Evolutionary conservation across 2,329 filamentous ascomycete species (phyloP).

Genomic region (Fusarium kyushuense): DNA sequence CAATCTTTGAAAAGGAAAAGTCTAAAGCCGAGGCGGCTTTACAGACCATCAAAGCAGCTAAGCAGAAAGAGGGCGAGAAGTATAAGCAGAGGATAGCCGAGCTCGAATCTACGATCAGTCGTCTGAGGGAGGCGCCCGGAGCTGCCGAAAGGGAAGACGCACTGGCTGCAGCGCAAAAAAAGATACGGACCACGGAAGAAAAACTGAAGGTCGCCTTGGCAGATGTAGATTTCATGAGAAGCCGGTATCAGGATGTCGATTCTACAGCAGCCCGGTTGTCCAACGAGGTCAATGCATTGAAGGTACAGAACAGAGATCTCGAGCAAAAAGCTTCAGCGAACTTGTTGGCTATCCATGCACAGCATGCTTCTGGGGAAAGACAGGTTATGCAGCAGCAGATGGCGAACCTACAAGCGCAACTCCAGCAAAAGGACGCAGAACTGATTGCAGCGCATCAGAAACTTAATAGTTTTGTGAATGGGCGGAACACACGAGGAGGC

Average conservation of each 20-base stretch:
- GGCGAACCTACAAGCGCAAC: conserved; percentile 55
- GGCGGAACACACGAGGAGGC: conserved; percentile 66
- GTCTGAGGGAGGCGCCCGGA: conserved; percentile 46
- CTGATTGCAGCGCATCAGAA: conserved; percentile 62
- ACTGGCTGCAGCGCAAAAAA: conserved; percentile 54
- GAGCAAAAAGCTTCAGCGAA: conserved; percentile 59
- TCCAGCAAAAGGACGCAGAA: conserved; percentile 65
- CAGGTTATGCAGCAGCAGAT: conserved; percentile 55
- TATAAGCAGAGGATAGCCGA: conserved; percentile 54
- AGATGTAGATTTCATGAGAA: conserved; percentile 68
- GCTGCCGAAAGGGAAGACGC: conserved; percentile 46
- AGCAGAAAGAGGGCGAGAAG: conserved; percentile 54
- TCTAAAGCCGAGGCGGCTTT: conserved; percentile 54
- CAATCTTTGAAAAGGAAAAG: conserved; percentile 60
- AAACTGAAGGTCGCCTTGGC: conserved; percentile 57
- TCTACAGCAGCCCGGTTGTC: conserved; percentile 59
- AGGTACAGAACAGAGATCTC: conserved; percentile 56
- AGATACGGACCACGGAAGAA: conserved; percentile 57
- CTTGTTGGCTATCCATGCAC: conserved; percentile 60
- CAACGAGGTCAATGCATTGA: conserved; percentile 61
- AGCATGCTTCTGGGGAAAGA: conserved; percentile 56
- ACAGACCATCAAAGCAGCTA: conserved; percentile 45
- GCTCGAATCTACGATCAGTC: conserved; percentile 52
- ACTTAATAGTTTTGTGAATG: conserved; percentile 60
- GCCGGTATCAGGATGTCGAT: conserved; percentile 70